Evolutionary conservation across 108 stramenopile genomes (phyloP).

Genomic region (Seminavis robusta): DNA sequence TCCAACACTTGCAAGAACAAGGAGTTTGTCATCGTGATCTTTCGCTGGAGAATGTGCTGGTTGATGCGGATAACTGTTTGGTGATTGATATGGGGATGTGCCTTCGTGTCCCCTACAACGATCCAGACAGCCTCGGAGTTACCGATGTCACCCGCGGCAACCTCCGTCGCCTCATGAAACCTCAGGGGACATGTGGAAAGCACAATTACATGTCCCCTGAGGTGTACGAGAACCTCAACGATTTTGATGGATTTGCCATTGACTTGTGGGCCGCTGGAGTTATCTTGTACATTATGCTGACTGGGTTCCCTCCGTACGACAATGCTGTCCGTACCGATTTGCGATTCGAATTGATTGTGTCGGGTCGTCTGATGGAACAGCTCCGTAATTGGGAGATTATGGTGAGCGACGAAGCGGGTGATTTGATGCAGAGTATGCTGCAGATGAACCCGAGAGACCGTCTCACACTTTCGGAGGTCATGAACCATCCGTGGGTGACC

Average conservation of each 20-base stretch:
- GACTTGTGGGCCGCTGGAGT: conserved; percentile 95
- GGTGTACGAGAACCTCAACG: conserved; percentile 60
- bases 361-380: conserved; percentile 59
- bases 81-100: conserved; percentile 98
- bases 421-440: conserved; percentile 85
- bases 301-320: conserved; percentile 93
- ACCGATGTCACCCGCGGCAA: conserved; percentile 57
- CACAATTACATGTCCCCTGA: conserved; percentile 96
- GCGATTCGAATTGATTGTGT: conserved; percentile 76
- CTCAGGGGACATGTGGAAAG: conserved; percentile 91
- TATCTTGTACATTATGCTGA: conserved; percentile 93
- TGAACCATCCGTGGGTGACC: conserved; percentile 76
- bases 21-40: conserved; percentile 92
- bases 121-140: conserved; percentile 31
- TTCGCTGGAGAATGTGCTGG: conserved; percentile 87
- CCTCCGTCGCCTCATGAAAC: conserved; percentile 64
- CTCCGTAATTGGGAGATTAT: conserved; percentile 71
- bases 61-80: conserved; percentile 67
- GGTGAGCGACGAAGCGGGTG: conserved; percentile 49
- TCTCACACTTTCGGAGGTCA: conserved; percentile 69
- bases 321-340: conserved; percentile 65
- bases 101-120: conserved; percentile 83
- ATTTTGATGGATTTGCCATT: conserved; percentile 91
- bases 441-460: conserved; percentile 61
- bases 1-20: conserved; percentile 77